These are phyloP conservation scores for Starmerella stellata DNA, from an alignment of 805 yeast species.

Conservation along the genomic window DNA sequence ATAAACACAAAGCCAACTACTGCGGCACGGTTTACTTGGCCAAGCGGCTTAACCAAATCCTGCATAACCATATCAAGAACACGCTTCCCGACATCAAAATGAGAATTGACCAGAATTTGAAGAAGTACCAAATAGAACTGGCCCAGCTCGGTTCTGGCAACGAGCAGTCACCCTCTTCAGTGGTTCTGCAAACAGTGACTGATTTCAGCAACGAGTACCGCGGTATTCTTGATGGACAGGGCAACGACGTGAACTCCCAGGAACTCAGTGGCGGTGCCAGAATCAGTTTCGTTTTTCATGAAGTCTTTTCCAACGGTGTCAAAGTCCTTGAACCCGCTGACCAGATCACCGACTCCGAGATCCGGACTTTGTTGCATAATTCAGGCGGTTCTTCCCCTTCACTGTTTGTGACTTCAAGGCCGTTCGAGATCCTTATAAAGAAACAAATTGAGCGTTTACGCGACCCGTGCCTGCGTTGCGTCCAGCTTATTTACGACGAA, in stretches of 20 bases:
- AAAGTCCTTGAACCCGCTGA: conserved; percentile 87
- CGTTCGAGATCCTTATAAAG: conserved; percentile 84
- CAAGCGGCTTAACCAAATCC: conserved; percentile 72
- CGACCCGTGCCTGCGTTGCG: conserved; percentile 81
- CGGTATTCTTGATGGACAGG: conserved; percentile 83
- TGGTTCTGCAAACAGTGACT: conserved; percentile 79
- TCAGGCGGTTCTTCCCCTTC: conserved; percentile 94
- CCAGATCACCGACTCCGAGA: conserved; percentile 86
- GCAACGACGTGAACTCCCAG: conserved; percentile 69
- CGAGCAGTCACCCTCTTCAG: conserved; percentile 66
- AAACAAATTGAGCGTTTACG: conserved; percentile 86
- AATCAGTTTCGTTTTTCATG: conserved; percentile 93
- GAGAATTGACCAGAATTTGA: conserved; percentile 69
- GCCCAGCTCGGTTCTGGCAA: conserved; percentile 62
- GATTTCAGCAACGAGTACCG: conserved; percentile 85
- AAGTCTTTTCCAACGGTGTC: conserved; percentile 84
- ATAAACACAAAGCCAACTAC: conserved; percentile 76
- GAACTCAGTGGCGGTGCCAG: conserved; percentile 97
- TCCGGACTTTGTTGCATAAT: conserved; percentile 91
- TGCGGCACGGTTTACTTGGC: conserved; percentile 97
- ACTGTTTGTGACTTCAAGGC: conserved; percentile 89
- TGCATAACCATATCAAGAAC: conserved; percentile 75
- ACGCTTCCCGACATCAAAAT: conserved; percentile 85
- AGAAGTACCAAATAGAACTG: conserved; percentile 70
- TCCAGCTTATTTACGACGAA: conserved; percentile 83